Evolutionary conservation across 2,329 filamentous ascomycete species (phyloP).

Genomic region (Mariannaea sp.): DNA sequence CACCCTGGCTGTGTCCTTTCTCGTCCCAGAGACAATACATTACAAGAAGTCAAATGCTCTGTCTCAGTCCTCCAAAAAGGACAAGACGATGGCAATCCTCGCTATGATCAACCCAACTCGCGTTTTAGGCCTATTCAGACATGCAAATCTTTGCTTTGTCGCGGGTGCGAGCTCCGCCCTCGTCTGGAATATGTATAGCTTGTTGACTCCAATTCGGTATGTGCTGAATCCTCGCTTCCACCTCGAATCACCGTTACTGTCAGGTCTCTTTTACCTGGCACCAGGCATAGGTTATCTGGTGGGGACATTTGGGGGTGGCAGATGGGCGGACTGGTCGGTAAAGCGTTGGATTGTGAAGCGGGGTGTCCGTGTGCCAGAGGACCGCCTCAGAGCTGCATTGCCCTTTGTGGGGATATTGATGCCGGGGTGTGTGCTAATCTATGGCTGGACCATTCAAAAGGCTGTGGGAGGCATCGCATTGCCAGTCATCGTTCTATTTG

Average conservation of each 20-base stretch:
- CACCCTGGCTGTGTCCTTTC: constrained; percentile 63
- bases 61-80: constrained; percentile 52
- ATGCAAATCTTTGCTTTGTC: constrained; percentile 69
- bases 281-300: constrained; percentile 72
- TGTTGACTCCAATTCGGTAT: constrained; percentile 71
- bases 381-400: constrained; percentile 65
- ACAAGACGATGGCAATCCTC: constrained; percentile 61
- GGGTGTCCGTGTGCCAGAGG: constrained; percentile 68
- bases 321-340: constrained; percentile 70
- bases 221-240: constrained; percentile 77
- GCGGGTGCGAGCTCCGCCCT: constrained; percentile 63
- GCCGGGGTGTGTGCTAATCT: constrained; percentile 68
- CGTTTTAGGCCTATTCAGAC: constrained; percentile 66
- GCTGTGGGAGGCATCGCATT: constrained; percentile 58
- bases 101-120: constrained; percentile 69
- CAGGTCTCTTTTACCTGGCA: constrained; percentile 75
- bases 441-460: constrained; percentile 57
- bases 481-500: constrained; percentile 74
- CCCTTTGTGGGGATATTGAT: constrained; percentile 62
- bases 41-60: constrained; percentile 67
- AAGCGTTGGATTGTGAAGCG: constrained; percentile 66
- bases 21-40: constrained; percentile 76
- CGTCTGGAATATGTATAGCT: constrained; percentile 72
- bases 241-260: constrained; percentile 67
- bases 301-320: constrained; percentile 72